phyloP scores from a whole-genome alignment of 371 early-diverging fungal species.

The Lichtheimia hyalospora region DNA sequence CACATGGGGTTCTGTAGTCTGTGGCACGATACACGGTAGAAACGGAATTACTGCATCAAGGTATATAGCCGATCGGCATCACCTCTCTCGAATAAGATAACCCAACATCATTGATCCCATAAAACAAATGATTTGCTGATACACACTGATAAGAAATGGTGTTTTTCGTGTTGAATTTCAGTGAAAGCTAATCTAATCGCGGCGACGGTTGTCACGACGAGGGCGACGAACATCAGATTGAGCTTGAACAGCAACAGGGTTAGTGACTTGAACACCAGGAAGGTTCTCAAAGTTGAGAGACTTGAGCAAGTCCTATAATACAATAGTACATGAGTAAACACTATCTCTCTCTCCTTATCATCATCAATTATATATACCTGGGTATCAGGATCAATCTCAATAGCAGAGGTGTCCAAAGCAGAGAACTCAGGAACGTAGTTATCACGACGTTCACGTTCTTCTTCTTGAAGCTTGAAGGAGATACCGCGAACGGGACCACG shows the following conservation, averaged over 20 bases:
- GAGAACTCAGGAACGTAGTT: slow-evolving; percentile 99
- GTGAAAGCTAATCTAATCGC: background rate
- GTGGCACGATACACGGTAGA: too few species aligned
- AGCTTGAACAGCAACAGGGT: slow-evolving; percentile 41
- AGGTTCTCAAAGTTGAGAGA: slow-evolving; percentile 92
- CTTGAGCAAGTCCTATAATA: slow-evolving; percentile 91
- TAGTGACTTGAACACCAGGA: slow-evolving; percentile 66
- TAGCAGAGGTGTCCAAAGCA: slow-evolving; percentile 91
- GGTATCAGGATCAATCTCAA: slow-evolving; percentile 97
- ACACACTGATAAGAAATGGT: too few species aligned
- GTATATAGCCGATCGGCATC: too few species aligned
- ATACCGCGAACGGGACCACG: slow-evolving; percentile 99
- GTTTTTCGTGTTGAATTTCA: too few species aligned
- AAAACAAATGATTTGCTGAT: too few species aligned
- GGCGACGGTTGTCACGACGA: slow-evolving; percentile 39
- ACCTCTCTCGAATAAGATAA: too few species aligned
- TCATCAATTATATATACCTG: slow-evolving; percentile 42
- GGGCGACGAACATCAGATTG: slow-evolving; percentile 24
- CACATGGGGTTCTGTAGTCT: too few species aligned
- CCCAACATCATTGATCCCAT: too few species aligned
- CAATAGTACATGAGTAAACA: too few species aligned
- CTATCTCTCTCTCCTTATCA: slow-evolving; percentile 2
- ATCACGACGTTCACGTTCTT: slow-evolving; percentile 99
- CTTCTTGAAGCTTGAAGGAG: slow-evolving; percentile 99
- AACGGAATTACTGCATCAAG: too few species aligned